Evolutionary conservation across 345 rosid species (phyloP), one percentile per base, ranked within the genome.

Genomic region (Cardamine chenopodiifolia): DNA sequence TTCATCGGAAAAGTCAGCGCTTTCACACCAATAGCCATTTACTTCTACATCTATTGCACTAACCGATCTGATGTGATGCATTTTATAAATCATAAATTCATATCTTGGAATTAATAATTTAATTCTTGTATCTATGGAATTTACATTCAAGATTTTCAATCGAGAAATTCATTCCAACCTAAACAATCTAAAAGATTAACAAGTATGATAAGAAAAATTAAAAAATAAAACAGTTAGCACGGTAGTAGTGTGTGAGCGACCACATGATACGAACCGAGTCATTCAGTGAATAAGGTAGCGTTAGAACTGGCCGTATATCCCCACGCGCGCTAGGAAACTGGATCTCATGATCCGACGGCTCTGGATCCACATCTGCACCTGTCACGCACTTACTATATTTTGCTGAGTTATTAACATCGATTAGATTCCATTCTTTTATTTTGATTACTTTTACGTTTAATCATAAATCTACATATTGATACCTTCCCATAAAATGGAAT

Each of bases 361-460:
- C 9, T 40, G 13, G 62, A 62, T n/a, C n/a, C 39, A 22, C n/a
- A 0, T 2, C 0, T n/a, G 47, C 59, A 66, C 12, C 72, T 74
- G 78, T 74, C 72, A 57, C 28, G 60, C 78, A 74, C 53, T 66
- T 39, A 4, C 32, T 34, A 25, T 57, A 73, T 73, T 73, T 65
- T 19, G 26, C 26, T 10, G 55, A 53, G 44, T 20, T 28, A 8
- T 28, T 53, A 26, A 55, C 29, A 29, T 35, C 29, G 42, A 39
- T 49, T 60, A n/a, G 66, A 61, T 61, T 71, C 68, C 60, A 48
- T 34, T 25, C 52, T 56, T 44, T 1, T n/a, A n/a, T n/a, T n/a
- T n/a, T n/a, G n/a, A n/a, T 44, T n/a, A 55, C 53, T 15, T 55
- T 53, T 12, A 42, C 5, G 47, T 14, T 42, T 14, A 15, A 6